Evolutionary conservation across 306 rosid genomes (phyloP).

Genomic region (Astragalus glycyphyllos): DNA sequence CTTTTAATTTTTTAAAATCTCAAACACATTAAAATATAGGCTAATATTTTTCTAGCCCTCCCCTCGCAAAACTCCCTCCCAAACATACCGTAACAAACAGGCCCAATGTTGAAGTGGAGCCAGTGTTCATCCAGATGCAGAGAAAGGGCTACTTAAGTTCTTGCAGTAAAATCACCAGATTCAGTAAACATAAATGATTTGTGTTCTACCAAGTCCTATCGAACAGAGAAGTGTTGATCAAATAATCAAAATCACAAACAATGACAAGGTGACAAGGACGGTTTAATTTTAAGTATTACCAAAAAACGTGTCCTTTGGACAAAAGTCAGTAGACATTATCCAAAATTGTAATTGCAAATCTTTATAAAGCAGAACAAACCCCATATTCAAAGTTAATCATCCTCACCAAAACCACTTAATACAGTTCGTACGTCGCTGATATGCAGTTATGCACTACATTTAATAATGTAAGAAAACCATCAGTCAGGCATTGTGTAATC

Average conservation of each 20-base stretch:
- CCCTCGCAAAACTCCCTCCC: too few relatives aligned
- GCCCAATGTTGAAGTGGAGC: background rate
- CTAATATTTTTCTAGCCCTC: too few relatives aligned
- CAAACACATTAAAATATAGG: too few relatives aligned
- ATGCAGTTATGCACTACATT: conserved; percentile 6
- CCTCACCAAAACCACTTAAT: conserved; percentile 30
- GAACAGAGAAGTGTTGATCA: conserved; percentile 8
- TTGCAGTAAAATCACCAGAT: background rate
- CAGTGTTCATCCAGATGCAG: background rate
- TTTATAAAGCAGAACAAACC: background rate
- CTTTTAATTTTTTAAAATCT: too few relatives aligned
- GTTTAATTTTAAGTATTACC: background rate
- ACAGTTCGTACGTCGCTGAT: conserved; percentile 12
- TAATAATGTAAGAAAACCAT: conserved; percentile 8
- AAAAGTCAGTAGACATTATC: background rate
- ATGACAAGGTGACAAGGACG: too few relatives aligned
- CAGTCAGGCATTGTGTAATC: background rate
- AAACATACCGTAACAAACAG: too few relatives aligned
- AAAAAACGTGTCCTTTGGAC: conserved; percentile 1
- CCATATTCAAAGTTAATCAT: conserved; percentile 22
- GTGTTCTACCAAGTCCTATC: background rate
- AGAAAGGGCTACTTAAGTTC: background rate
- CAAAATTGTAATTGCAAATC: background rate
- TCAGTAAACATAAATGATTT: background rate
- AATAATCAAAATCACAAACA: background rate